Percentiles rank a stretch among this genome's conserved stretches.
Evolutionary conservation across 345 rosid genomes (phyloP).

Genomic region (Sisymbrium irio): DNA sequence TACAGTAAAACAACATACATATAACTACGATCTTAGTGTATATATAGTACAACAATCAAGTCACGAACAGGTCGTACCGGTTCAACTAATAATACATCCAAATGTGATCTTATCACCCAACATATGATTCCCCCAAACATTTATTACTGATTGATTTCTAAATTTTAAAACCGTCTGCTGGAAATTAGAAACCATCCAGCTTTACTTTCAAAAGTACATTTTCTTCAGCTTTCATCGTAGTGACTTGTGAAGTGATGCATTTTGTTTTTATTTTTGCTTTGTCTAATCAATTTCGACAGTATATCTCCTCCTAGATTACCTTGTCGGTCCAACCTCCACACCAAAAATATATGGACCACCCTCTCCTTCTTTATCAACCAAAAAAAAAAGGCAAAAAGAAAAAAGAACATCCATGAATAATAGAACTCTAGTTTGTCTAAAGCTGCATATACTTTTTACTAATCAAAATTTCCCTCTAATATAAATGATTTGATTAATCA

Average conservation of each 20-base stretch:
- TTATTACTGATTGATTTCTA: neutral
- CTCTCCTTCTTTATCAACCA: conserved; percentile 7
- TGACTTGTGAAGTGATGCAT: conserved; percentile 35
- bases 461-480: no score
- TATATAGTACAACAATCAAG: neutral
- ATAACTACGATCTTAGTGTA: neutral
- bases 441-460: neutral
- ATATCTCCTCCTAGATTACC: conserved; percentile 38
- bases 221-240: conserved; percentile 28
- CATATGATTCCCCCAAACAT: conserved; percentile 4
- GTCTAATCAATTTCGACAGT: conserved; percentile 36
- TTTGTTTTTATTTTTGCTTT: conserved; percentile 25
- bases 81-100: neutral
- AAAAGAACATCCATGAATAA: neutral
- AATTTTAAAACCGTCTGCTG: neutral
- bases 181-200: neutral
- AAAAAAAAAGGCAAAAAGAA: neutral
- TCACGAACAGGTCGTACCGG: neutral
- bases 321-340: conserved; percentile 34
- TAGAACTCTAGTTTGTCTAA: neutral
- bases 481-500: no score
- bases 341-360: conserved; percentile 26
- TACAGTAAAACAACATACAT: neutral
- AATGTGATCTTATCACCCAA: conserved; percentile 16
- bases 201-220: conserved; percentile 28